Evolutionary conservation across 441 rosid genomes (phyloP).

Genomic region (Breynia disticha): DNA sequence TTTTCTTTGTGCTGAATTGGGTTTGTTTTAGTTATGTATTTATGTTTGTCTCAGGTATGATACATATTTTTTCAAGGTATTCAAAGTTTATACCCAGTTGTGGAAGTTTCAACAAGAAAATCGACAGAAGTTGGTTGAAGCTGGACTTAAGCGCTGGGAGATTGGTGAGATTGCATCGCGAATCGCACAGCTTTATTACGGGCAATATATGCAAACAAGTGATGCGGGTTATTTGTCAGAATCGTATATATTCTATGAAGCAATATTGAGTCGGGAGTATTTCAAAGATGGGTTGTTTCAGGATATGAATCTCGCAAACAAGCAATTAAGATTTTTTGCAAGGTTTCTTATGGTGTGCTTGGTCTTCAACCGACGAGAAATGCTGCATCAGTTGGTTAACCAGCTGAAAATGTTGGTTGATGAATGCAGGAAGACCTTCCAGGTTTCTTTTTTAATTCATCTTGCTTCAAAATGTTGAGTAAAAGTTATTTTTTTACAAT

Average conservation of each 20-base stretch:
- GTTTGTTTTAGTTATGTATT: too few species aligned
- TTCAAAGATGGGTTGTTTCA: constrained; percentile 79
- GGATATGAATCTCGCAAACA: constrained; percentile 77
- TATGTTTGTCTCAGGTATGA: constrained; percentile 49
- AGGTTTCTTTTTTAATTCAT: constrained; percentile 32
- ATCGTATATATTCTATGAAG: constrained; percentile 84
- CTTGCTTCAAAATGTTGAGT: not conserved
- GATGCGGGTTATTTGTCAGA: constrained; percentile 74
- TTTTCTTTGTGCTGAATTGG: too few species aligned
- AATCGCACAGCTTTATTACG: constrained; percentile 91
- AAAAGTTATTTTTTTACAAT: too few species aligned
- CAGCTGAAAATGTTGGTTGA: constrained; percentile 74
- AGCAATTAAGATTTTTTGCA: constrained; percentile 80
- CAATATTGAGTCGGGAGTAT: constrained; percentile 73
- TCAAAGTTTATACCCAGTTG: constrained; percentile 84
- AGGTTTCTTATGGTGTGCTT: constrained; percentile 90
- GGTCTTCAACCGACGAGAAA: constrained; percentile 69
- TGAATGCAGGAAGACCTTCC: constrained; percentile 85
- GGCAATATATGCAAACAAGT: constrained; percentile 89
- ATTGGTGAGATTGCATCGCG: constrained; percentile 96
- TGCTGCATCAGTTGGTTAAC: constrained; percentile 76
- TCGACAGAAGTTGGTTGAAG: constrained; percentile 78
- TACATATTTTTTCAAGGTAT: constrained; percentile 85
- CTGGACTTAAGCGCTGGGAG: constrained; percentile 96
- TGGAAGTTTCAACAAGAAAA: constrained; percentile 98